Evolutionary conservation across 2,329 filamentous ascomycete species (phyloP).

Genomic region (Colletotrichum tropicale): DNA sequence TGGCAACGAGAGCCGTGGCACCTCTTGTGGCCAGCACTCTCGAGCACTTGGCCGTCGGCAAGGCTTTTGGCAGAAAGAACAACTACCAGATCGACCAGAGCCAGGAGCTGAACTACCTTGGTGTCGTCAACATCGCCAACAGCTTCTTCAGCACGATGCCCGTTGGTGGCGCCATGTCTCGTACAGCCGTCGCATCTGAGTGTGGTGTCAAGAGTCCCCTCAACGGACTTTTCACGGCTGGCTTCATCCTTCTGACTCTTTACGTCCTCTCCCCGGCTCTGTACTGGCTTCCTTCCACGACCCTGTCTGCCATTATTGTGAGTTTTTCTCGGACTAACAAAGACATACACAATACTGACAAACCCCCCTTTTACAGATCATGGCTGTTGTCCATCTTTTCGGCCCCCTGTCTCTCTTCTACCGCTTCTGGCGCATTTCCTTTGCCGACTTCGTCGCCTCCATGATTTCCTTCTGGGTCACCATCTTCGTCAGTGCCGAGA

Average conservation of each 20-base stretch:
- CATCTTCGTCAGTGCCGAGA: constrained; percentile 63
- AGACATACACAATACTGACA: neutral
- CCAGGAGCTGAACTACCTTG: constrained; percentile 69
- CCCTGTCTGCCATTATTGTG: constrained; percentile 70
- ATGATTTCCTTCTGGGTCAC: constrained; percentile 71
- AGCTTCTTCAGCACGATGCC: constrained; percentile 69
- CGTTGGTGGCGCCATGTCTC: constrained; percentile 69
- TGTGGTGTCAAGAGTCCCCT: constrained; percentile 67
- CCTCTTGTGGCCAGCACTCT: constrained; percentile 66
- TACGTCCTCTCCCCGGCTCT: constrained; percentile 65
- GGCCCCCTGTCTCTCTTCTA: constrained; percentile 54
- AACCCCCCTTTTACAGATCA: neutral
- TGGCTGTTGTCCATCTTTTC: constrained; percentile 14
- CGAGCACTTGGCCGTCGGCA: constrained; percentile 69
- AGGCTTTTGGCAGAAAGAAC: constrained; percentile 66
- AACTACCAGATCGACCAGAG: constrained; percentile 68
- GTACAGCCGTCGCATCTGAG: constrained; percentile 70
- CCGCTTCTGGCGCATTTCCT: constrained; percentile 67
- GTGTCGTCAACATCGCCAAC: constrained; percentile 67
- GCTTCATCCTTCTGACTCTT: constrained; percentile 65
- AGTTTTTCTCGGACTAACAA: constrained; percentile 47
- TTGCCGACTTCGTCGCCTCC: constrained; percentile 67
- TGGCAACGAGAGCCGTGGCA: constrained; percentile 59
- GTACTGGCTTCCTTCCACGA: constrained; percentile 71
- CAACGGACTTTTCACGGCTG: constrained; percentile 64